Conservation (phyloP, 208 protist species). For the Acanthamoeba rhysodes region DNA sequence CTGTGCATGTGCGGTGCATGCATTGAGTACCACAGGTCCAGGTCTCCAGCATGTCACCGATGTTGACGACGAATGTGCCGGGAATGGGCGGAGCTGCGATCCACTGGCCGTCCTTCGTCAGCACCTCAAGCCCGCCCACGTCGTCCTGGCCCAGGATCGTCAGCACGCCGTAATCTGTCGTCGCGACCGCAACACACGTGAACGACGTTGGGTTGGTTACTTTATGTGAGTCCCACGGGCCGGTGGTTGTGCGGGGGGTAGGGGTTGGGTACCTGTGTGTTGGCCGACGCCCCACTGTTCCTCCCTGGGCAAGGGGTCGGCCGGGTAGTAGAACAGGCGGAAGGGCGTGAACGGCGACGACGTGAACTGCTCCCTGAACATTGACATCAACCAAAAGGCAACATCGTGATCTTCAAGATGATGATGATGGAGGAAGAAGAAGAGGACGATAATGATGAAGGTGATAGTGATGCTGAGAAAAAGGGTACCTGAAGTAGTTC, state of each 20-base stretch:
- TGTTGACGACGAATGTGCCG: slow-evolving; percentile 26
- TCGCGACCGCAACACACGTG: too few species aligned
- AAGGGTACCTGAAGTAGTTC: neutral
- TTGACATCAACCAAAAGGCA: too few species aligned
- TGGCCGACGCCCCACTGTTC: slow-evolving; percentile 6
- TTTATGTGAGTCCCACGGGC: too few species aligned
- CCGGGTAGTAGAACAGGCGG: slow-evolving; percentile 21
- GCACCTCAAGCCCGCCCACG: neutral
- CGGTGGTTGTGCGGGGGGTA: too few species aligned
- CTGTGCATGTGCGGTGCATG: too few species aligned
- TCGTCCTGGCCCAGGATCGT: neutral
- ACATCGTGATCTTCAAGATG: too few species aligned
- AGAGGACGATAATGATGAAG: too few species aligned
- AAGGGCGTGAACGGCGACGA: slow-evolving; percentile 24
- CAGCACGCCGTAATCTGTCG: neutral
- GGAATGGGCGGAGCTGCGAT: neutral
- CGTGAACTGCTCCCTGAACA: neutral
- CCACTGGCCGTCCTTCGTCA: slow-evolving; percentile 14
- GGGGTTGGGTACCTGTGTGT: neutral
- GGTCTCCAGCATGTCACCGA: neutral
- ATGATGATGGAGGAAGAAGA: too few species aligned
- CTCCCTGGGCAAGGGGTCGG: neutral
- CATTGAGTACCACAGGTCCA: neutral
- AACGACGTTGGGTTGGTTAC: too few species aligned
- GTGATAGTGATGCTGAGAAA: neutral